Conservation (phyloP, 129 eudicot genomes). For the Rutidosis leptorrhynchoides region DNA sequence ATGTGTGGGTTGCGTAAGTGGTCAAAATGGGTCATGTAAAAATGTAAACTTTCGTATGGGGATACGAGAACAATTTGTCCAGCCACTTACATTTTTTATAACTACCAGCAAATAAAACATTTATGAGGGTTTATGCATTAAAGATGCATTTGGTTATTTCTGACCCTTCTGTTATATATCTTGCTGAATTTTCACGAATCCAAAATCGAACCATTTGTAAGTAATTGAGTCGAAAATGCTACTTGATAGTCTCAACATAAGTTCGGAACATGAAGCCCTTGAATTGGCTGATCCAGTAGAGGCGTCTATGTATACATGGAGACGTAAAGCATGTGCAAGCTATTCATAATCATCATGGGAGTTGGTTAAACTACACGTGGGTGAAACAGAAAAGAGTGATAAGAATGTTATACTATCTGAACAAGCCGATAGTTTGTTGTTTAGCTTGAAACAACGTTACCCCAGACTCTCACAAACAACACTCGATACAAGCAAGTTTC, state of each 20-base stretch:
- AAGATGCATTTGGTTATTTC: background rate
- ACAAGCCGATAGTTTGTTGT: no score
- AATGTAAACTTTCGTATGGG: background rate
- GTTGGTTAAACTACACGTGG: conserved; percentile 63
- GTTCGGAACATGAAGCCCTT: conserved; percentile 90
- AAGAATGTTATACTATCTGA: no score
- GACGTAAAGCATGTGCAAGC: conserved; percentile 65
- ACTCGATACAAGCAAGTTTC: no score
- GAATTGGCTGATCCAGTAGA: conserved; percentile 94
- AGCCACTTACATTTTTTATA: background rate
- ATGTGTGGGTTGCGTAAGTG: background rate
- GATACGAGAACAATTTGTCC: background rate
- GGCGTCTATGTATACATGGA: conserved; percentile 89
- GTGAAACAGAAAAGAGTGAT: conserved; percentile 69
- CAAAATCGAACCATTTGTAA: background rate
- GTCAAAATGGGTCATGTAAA: conserved; percentile 1
- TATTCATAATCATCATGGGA: conserved; percentile 89
- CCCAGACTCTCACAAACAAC: no score
- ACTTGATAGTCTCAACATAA: conserved; percentile 56
- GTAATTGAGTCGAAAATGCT: conserved; percentile 14
- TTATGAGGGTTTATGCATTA: background rate
- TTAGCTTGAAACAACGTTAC: no score
- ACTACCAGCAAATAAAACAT: background rate
- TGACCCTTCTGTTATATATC: no score
- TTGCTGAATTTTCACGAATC: conserved; percentile 1